Conservation (phyloP, 192 early-diverging fungal genomes). For the Podila clonocystis region DNA sequence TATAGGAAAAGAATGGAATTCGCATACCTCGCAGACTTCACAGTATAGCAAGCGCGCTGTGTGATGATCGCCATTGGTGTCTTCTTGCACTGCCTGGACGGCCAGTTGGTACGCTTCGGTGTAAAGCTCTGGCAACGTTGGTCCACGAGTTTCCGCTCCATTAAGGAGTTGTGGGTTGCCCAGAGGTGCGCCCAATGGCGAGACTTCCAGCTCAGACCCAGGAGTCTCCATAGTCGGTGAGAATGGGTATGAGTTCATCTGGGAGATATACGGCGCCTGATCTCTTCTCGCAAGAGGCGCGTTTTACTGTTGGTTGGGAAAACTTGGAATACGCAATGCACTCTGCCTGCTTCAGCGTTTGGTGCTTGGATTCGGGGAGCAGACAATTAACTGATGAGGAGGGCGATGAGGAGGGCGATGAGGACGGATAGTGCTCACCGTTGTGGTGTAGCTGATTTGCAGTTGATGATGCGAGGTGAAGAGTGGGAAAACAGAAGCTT, state of each 20-base stretch:
- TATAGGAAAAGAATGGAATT: background rate
- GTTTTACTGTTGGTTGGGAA: no score
- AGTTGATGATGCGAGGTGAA: no score
- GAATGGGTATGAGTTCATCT: slow-evolving; percentile 31
- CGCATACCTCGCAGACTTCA: slow-evolving; percentile 45
- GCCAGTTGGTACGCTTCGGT: slow-evolving; percentile 29
- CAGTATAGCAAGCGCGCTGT: slow-evolving; percentile 39
- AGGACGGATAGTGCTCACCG: no score
- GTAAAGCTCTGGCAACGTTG: slow-evolving; percentile 20
- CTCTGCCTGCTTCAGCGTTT: no score
- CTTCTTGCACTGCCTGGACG: slow-evolving; percentile 43
- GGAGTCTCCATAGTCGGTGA: slow-evolving; percentile 25
- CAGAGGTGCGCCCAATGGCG: slow-evolving; percentile 12
- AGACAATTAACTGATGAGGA: no score
- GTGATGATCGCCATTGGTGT: slow-evolving; percentile 44
- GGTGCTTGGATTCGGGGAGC: no score
- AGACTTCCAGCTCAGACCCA: slow-evolving; percentile 24
- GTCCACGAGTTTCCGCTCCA: background rate
- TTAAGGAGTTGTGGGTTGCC: background rate
- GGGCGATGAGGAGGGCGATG: no score
- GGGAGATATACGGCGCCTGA: background rate
- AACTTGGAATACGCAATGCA: no score
- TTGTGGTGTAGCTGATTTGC: no score
- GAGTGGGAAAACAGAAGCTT: no score
- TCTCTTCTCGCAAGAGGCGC: no score